phyloP scores from a whole-genome alignment of 2,329 filamentous ascomycete genomes.

The Alternaria sp. region DNA sequence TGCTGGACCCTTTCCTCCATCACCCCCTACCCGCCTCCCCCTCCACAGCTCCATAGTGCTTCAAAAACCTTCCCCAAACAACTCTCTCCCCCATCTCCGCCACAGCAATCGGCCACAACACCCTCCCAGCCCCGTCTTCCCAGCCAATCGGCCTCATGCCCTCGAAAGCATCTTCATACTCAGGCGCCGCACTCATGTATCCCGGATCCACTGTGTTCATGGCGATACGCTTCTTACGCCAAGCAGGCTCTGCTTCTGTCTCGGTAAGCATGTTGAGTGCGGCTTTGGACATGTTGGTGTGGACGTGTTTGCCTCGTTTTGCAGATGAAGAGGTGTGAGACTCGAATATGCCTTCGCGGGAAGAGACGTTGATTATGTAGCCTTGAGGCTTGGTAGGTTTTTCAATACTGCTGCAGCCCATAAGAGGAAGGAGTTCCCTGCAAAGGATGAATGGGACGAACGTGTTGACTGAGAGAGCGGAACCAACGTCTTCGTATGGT shows the following conservation, averaged over 20 bases:
- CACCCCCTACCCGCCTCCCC: slow-evolving; percentile 12
- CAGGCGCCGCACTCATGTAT: slow-evolving; percentile 24
- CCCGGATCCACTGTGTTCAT: slow-evolving; percentile 24
- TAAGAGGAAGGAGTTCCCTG: slow-evolving; percentile 20
- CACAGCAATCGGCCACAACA: slow-evolving; percentile 24
- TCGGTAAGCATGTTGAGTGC: slow-evolving; percentile 27
- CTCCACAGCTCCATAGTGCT: slow-evolving; percentile 23
- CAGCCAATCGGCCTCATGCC: slow-evolving; percentile 20
- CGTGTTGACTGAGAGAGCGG: slow-evolving; percentile 23
- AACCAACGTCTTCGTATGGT: slow-evolving; percentile 25
- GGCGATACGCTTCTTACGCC: slow-evolving; percentile 8
- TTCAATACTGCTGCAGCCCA: background rate
- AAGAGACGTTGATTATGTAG: slow-evolving; percentile 27
- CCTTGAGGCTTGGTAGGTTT: slow-evolving; percentile 8
- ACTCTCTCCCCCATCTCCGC: slow-evolving; percentile 8
- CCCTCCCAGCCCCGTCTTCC: slow-evolving; percentile 21
- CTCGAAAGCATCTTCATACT: slow-evolving; percentile 19
- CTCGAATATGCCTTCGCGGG: slow-evolving; percentile 28
- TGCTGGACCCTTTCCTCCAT: slow-evolving; percentile 7
- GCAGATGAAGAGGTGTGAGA: slow-evolving; percentile 1
- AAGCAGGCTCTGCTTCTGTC: slow-evolving; percentile 19
- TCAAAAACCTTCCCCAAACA: slow-evolving; percentile 21
- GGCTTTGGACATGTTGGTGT: slow-evolving; percentile 27
- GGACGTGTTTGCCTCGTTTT: slow-evolving; percentile 21
- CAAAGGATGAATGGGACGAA: slow-evolving; percentile 25